A percentile compares a stretch with the other conserved stretches of the same genome.
phyloP scores from a whole-genome alignment of 306 rosid species.

The Castanea mollissima region DNA sequence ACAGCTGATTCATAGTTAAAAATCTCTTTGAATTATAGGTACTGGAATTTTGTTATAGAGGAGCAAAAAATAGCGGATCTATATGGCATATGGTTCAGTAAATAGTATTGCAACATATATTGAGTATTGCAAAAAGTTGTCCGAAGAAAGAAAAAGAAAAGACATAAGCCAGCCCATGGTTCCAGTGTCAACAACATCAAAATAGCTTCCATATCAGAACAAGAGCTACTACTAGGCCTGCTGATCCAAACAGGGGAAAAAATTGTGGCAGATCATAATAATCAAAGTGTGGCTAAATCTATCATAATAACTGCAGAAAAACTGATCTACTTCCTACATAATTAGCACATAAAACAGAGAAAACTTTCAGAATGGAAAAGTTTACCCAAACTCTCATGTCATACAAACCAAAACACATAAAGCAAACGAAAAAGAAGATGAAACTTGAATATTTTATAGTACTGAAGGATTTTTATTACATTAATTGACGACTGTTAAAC shows the following conservation, averaged over 20 bases:
- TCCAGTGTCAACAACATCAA: background rate
- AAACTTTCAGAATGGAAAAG: background rate
- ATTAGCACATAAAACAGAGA: background rate
- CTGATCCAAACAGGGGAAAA: background rate
- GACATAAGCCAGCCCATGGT: background rate
- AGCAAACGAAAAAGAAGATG: background rate
- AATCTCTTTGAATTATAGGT: background rate
- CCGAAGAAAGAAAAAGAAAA: background rate
- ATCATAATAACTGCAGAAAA: background rate
- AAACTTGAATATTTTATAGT: background rate
- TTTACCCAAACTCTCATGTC: background rate
- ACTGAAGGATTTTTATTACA: background rate
- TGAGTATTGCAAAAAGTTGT: background rate
- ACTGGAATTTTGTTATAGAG: background rate
- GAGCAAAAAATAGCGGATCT: background rate
- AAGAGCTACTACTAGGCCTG: background rate
- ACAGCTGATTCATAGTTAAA: background rate
- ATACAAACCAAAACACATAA: background rate
- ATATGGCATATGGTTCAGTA: background rate
- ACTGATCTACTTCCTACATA: background rate
- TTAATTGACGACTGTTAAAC: background rate
- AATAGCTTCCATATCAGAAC: background rate
- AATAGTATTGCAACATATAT: background rate
- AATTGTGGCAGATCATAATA: background rate
- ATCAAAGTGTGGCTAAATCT: background rate